Evolutionary conservation across 148 eudicot species (phyloP).

Genomic region (Chenopodium suecicum): DNA sequence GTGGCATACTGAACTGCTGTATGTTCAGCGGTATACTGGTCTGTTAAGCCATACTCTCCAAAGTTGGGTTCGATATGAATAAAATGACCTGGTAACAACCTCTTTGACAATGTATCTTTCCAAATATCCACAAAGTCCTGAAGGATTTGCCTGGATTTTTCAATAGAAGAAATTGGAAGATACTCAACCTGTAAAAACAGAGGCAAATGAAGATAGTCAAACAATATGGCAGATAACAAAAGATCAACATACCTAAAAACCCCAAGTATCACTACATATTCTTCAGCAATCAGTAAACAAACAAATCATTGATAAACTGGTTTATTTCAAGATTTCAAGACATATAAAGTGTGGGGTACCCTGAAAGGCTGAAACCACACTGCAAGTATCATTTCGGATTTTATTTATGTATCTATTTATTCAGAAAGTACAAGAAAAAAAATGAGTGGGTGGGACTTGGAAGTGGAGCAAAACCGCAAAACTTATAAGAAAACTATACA

Average conservation of each 20-base stretch:
- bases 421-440: too few species aligned
- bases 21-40: constrained; percentile 69
- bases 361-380: not conserved
- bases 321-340: not conserved
- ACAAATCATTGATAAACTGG: not conserved
- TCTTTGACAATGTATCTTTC: constrained; percentile 71
- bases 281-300: not conserved
- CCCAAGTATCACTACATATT: not conserved
- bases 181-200: constrained; percentile 76
- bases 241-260: not conserved
- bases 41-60: constrained; percentile 66
- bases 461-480: too few species aligned
- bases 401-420: too few species aligned
- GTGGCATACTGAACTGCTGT: constrained; percentile 82
- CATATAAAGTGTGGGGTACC: not conserved
- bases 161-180: constrained; percentile 79
- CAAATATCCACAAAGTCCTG: constrained; percentile 70
- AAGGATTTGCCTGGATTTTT: constrained; percentile 66
- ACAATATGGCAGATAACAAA: constrained; percentile 1
- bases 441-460: too few species aligned
- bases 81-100: constrained; percentile 82
- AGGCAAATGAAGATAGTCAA: not conserved
- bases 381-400: not conserved
- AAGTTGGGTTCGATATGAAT: constrained; percentile 69
- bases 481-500: too few species aligned